These are phyloP conservation scores for Casuarina glauca DNA, from an alignment of 306 rosid genomes.

Conservation along the genomic window DNA sequence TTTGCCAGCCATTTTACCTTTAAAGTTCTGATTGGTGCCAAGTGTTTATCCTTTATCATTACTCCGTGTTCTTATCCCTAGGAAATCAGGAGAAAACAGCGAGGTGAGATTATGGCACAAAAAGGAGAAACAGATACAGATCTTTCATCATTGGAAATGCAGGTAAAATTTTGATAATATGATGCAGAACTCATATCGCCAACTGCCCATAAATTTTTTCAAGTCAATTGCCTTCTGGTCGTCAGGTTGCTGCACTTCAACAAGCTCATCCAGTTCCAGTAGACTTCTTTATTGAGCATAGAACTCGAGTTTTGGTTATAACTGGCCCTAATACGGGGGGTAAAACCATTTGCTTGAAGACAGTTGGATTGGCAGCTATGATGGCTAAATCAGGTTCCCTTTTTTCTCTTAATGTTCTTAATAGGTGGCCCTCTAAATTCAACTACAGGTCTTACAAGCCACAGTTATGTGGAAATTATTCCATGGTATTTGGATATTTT, in stretches of 20 bases:
- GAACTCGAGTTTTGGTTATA: constrained; percentile 74
- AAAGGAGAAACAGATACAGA: constrained; percentile 31
- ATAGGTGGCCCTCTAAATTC: constrained; percentile 12
- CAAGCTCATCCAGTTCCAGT: constrained; percentile 73
- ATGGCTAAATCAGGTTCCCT: constrained; percentile 93
- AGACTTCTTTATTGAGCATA: constrained; percentile 64
- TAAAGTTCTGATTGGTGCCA: neutral
- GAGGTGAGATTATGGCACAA: constrained; percentile 15
- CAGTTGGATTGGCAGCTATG: constrained; percentile 92
- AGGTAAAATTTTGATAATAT: constrained; percentile 21
- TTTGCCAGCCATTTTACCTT: neutral
- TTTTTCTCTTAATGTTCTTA: neutral
- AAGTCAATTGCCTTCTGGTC: constrained; percentile 31
- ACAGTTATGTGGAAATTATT: neutral
- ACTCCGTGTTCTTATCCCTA: neutral
- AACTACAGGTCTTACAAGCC: neutral
- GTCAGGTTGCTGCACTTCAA: constrained; percentile 60
- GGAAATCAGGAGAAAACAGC: constrained; percentile 29
- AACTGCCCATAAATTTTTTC: constrained; percentile 10
- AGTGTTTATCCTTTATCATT: neutral
- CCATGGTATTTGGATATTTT: neutral
- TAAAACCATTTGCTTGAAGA: constrained; percentile 90
- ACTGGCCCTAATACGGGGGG: constrained; percentile 99
- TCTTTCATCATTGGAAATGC: constrained; percentile 23
- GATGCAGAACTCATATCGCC: constrained; percentile 7